These are phyloP conservation scores for Hysterium pulicare DNA, from an alignment of 2,329 filamentous ascomycete species.

Conservation along the genomic window DNA sequence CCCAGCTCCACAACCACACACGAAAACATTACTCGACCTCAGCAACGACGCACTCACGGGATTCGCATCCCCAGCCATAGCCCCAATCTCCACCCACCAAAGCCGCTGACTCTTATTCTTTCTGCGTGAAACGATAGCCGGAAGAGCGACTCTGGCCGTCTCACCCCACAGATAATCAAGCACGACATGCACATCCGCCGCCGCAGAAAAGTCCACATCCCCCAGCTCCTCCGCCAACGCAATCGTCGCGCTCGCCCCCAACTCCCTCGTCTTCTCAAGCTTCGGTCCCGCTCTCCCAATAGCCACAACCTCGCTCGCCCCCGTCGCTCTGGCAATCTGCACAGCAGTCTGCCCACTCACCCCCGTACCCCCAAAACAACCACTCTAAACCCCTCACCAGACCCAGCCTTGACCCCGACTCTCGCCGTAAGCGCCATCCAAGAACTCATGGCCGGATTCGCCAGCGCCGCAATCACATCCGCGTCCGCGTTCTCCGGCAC, in stretches of 20 bases:
- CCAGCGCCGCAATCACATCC: conserved; percentile 50
- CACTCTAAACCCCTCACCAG: conserved; percentile 46
- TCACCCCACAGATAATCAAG: conserved; percentile 57
- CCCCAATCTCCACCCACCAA: conserved; percentile 2
- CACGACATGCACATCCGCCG: conserved; percentile 51
- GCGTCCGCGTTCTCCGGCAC: conserved; percentile 48
- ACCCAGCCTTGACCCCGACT: conserved; percentile 26
- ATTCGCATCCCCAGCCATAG: background rate
- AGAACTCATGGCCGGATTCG: conserved; percentile 55
- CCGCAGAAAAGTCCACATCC: conserved; percentile 47
- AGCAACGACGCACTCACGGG: background rate
- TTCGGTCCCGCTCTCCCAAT: conserved; percentile 48
- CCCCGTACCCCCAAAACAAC: conserved; percentile 55
- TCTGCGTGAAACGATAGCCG: too few relatives aligned
- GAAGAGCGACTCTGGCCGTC: background rate
- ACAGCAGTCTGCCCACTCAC: conserved; percentile 53
- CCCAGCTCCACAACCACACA: background rate
- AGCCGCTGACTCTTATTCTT: background rate
- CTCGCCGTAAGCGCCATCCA: conserved; percentile 57
- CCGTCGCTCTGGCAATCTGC: conserved; percentile 46
- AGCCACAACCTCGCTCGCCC: conserved; percentile 51
- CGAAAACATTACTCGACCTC: background rate
- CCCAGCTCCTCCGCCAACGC: conserved; percentile 37
- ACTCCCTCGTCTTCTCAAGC: conserved; percentile 38
- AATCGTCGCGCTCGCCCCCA: conserved; percentile 48